Conservation (phyloP, 208 protist genomes). For the Tritrichomonas foetus region DNA sequence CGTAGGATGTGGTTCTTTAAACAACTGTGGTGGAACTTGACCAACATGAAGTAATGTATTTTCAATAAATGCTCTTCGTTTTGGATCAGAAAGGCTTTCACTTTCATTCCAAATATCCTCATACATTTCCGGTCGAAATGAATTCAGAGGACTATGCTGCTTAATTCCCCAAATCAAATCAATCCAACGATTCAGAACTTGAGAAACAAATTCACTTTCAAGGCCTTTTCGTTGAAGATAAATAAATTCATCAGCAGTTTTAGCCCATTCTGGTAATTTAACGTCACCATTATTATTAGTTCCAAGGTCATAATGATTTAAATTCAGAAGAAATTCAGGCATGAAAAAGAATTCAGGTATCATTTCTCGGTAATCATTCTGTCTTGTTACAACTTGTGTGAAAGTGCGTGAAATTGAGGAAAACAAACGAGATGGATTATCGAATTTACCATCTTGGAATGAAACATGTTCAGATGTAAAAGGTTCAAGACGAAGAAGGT, state of each 20-base stretch:
- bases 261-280: background rate
- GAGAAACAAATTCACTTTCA: background rate
- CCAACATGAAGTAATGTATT: background rate
- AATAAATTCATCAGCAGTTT: background rate
- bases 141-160: background rate
- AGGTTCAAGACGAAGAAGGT: background rate
- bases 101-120: background rate
- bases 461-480: background rate
- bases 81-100: background rate
- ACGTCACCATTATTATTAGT: conserved; percentile 50
- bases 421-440: background rate
- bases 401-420: background rate
- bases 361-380: conserved; percentile 48
- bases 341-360: conserved; percentile 65
- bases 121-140: background rate
- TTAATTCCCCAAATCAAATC: conserved; percentile 7
- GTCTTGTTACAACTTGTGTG: background rate
- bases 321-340: conserved; percentile 58
- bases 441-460: background rate
- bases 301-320: conserved; percentile 54
- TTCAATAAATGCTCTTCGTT: background rate
- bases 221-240: background rate
- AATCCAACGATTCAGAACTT: background rate
- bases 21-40: background rate
- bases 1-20: background rate